Percentiles rank a stretch among this genome's conserved stretches.
phyloP scores from a whole-genome alignment of 2,329 filamentous ascomycete genomes.

The Nemania bipapillata region DNA sequence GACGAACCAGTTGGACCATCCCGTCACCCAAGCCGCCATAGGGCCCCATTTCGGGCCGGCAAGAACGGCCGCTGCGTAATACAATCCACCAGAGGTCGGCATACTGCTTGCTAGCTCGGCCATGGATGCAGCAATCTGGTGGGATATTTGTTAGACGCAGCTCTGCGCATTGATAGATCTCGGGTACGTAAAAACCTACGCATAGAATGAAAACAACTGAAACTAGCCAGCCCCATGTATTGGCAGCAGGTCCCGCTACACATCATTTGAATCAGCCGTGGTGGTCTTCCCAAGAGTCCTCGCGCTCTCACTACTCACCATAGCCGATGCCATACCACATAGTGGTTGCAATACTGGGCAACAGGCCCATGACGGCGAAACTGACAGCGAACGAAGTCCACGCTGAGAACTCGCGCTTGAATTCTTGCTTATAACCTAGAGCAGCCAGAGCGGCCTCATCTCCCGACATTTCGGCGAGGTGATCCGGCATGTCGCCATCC shows the following conservation, averaged over 20 bases:
- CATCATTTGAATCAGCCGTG: constrained; percentile 22
- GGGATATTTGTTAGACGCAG: constrained; percentile 14
- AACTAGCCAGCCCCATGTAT: constrained; percentile 81
- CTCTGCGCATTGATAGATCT: background rate
- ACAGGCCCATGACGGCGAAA: constrained; percentile 76
- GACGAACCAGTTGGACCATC: constrained; percentile 52
- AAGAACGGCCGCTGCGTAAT: constrained; percentile 78
- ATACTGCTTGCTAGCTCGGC: constrained; percentile 78
- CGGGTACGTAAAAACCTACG: constrained; percentile 54
- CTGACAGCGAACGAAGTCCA: constrained; percentile 80
- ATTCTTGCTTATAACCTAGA: constrained; percentile 66
- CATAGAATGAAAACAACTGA: constrained; percentile 78
- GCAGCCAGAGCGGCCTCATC: constrained; percentile 72
- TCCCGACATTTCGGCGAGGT: constrained; percentile 48
- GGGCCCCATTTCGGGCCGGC: constrained; percentile 58
- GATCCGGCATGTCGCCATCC: constrained; percentile 46
- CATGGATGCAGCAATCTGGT: constrained; percentile 68
- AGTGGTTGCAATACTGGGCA: constrained; percentile 77
- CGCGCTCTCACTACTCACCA: constrained; percentile 41
- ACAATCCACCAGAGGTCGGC: constrained; percentile 77
- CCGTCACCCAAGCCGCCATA: constrained; percentile 51
- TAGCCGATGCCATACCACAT: constrained; percentile 74
- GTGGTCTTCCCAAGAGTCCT: background rate
- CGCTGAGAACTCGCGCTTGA: constrained; percentile 74
- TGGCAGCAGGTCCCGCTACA: constrained; percentile 59